Evolutionary conservation across 2,329 filamentous ascomycete species (phyloP).

Genomic region (Cryphonectria radicalis): DNA sequence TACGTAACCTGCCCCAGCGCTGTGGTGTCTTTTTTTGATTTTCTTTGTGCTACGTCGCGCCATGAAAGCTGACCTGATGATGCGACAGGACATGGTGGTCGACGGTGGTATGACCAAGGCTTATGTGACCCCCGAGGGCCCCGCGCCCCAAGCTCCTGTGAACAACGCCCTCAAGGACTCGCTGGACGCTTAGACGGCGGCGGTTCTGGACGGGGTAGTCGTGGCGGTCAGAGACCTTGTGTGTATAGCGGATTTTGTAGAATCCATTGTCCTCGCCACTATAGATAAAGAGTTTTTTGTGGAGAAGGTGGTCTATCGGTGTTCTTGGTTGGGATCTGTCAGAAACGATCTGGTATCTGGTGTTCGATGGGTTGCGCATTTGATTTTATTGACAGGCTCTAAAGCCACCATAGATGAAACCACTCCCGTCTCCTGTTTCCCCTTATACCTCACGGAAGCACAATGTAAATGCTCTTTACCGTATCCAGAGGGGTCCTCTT

Average conservation of each 20-base stretch:
- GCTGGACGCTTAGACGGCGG: conserved; percentile 38
- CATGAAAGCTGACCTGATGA: conserved; percentile 11
- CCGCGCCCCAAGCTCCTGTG: conserved; percentile 55
- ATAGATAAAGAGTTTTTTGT: neutral
- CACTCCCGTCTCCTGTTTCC: neutral
- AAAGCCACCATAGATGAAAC: neutral
- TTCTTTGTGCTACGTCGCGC: neutral
- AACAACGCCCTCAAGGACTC: conserved; percentile 63
- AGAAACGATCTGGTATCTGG: neutral
- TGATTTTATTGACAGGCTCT: neutral
- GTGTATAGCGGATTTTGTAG: neutral
- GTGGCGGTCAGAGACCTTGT: neutral
- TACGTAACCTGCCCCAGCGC: neutral
- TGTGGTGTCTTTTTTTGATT: neutral
- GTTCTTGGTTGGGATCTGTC: neutral
- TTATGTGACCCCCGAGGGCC: conserved; percentile 73
- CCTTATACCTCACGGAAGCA: neutral
- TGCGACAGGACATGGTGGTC: conserved; percentile 81
- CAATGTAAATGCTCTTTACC: neutral
- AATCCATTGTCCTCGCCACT: neutral
- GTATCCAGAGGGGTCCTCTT: neutral
- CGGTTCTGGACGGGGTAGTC: conserved; percentile 27
- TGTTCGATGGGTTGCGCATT: neutral
- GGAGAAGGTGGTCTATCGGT: neutral
- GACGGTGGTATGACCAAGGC: conserved; percentile 96